Evolutionary conservation across 805 yeast genomes (phyloP).

Genomic region (Ogataea allantospora): DNA sequence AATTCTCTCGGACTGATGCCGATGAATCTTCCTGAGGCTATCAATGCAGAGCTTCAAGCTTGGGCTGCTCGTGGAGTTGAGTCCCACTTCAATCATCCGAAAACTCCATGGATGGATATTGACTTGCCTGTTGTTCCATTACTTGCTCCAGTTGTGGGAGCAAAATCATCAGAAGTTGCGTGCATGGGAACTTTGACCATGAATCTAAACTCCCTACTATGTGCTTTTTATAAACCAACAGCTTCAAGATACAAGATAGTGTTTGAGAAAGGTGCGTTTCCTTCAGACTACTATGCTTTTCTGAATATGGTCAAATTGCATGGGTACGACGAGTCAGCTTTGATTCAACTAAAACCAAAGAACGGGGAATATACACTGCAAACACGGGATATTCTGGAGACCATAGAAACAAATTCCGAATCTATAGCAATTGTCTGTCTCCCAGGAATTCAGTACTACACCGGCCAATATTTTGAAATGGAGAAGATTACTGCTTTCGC

Average conservation of each 20-base stretch:
- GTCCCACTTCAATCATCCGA: conserved; percentile 75
- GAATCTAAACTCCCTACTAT: conserved; percentile 71
- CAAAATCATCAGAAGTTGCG: conserved; percentile 72
- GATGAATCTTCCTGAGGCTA: conserved; percentile 49
- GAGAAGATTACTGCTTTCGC: conserved; percentile 64
- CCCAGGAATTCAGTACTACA: conserved; percentile 88
- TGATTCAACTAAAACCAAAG: conserved; percentile 66
- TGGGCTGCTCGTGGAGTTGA: conserved; percentile 84
- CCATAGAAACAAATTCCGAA: conserved; percentile 55
- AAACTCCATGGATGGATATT: conserved; percentile 78
- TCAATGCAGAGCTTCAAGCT: conserved; percentile 69
- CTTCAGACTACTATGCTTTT: conserved; percentile 88
- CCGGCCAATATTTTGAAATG: conserved; percentile 86
- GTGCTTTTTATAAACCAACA: conserved; percentile 71
- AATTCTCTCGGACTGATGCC: conserved; percentile 96
- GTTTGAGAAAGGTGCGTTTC: conserved; percentile 86
- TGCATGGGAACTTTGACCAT: conserved; percentile 83
- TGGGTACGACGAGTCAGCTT: conserved; percentile 49
- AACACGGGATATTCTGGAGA: conserved; percentile 59
- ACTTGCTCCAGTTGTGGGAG: conserved; percentile 77
- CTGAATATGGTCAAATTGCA: conserved; percentile 66
- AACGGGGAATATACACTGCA: conserved; percentile 53
- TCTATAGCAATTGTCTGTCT: conserved; percentile 72
- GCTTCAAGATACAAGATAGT: conserved; percentile 63
- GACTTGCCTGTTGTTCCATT: conserved; percentile 73